These are phyloP conservation scores for Amesomyces nigricolor DNA, from an alignment of 2,329 filamentous ascomycete genomes.

Conservation along the genomic window DNA sequence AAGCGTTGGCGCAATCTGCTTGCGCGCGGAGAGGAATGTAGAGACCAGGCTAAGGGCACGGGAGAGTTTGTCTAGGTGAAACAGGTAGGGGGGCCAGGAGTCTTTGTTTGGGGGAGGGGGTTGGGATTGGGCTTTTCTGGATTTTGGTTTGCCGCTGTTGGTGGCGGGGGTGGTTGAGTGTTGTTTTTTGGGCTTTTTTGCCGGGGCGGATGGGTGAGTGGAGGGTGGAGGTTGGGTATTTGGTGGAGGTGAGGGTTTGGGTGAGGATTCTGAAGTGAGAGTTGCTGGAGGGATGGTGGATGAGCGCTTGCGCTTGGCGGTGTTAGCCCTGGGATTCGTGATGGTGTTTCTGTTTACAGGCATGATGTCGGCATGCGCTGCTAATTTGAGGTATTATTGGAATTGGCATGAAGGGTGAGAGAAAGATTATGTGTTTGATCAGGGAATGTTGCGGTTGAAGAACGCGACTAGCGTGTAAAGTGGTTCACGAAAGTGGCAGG, in stretches of 20 bases:
- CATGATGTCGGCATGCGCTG: conserved; percentile 7
- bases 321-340: background rate
- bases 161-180: background rate
- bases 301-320: conserved; percentile 18
- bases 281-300: background rate
- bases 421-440: background rate
- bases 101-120: background rate
- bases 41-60: conserved; percentile 86
- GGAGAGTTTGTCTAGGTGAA: conserved; percentile 67
- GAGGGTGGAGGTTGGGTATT: background rate
- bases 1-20: conserved; percentile 86
- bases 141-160: background rate
- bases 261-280: background rate
- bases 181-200: background rate
- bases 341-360: background rate
- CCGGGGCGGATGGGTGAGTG: background rate
- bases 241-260: background rate
- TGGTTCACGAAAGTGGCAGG: conserved; percentile 26
- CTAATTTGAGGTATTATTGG: background rate
- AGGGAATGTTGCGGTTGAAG: background rate
- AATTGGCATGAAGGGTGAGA: background rate
- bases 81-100: conserved; percentile 71
- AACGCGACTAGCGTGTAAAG: conserved; percentile 8
- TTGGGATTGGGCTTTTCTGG: background rate
- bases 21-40: conserved; percentile 90